These are phyloP conservation scores for Misopates orontium DNA, from an alignment of 257 asterid species.

Conservation along the genomic window DNA sequence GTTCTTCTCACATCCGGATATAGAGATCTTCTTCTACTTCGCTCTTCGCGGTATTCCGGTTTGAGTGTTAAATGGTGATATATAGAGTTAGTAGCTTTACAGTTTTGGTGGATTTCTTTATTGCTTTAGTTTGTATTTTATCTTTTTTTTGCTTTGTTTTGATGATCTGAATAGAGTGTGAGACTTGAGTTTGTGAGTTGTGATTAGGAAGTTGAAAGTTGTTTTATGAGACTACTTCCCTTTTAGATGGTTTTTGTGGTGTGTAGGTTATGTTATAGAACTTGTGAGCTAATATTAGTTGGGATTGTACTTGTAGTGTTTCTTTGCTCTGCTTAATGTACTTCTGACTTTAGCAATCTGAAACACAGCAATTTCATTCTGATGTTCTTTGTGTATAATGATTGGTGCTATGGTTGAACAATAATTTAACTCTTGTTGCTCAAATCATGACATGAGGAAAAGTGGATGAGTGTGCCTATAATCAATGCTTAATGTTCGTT, in stretches of 20 bases:
- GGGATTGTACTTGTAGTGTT: constrained; percentile 1
- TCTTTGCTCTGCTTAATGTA: constrained; percentile 14
- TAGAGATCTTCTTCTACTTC: constrained; percentile 61
- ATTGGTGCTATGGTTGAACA: too few species aligned
- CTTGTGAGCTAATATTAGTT: not conserved
- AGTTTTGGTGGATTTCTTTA: constrained; percentile 12
- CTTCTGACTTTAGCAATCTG: constrained; percentile 22
- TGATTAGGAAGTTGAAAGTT: constrained; percentile 13
- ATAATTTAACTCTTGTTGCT: too few species aligned
- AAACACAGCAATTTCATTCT: constrained; percentile 25
- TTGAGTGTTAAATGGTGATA: constrained; percentile 26
- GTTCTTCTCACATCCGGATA: constrained; percentile 71
- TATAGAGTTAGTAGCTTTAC: not conserved
- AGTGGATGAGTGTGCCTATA: too few species aligned
- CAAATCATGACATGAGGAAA: too few species aligned
- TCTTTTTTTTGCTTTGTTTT: not conserved
- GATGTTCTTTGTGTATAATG: too few species aligned
- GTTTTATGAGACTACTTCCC: not conserved
- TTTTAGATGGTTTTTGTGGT: constrained; percentile 30
- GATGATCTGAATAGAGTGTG: constrained; percentile 14
- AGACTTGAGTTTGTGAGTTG: not conserved
- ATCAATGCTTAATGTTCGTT: too few species aligned
- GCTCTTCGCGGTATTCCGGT: constrained; percentile 58
- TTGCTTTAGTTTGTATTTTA: constrained; percentile 1
- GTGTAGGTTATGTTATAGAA: constrained; percentile 21